Conservation (phyloP, 208 protist genomes). For the Crithidia mellificae region DNA sequence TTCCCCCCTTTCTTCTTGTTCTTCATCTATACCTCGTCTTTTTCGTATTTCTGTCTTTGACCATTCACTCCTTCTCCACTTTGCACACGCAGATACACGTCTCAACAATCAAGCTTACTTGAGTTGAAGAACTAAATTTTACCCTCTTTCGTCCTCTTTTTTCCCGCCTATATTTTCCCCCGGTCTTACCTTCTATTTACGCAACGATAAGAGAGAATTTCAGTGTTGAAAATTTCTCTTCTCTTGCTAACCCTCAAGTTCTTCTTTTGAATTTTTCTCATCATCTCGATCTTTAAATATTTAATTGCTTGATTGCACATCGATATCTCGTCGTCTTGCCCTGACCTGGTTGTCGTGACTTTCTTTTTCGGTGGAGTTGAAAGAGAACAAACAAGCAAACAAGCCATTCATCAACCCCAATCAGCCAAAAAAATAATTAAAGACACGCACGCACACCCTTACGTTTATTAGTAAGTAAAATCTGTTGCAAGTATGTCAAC, state of each 20-base stretch:
- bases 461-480: not conserved
- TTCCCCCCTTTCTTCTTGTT: too few relatives aligned
- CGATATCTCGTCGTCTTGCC: too few relatives aligned
- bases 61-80: not conserved
- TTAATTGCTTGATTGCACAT: too few relatives aligned
- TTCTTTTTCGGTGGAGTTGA: not conserved
- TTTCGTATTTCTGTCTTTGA: not conserved
- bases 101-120: not conserved
- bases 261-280: not conserved
- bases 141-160: not conserved
- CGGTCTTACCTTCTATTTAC: not conserved
- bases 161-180: too few relatives aligned
- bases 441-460: not conserved
- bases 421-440: not conserved
- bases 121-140: not conserved
- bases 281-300: too few relatives aligned
- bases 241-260: not conserved
- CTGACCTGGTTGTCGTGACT: not conserved
- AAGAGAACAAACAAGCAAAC: too few relatives aligned
- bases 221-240: constrained; percentile 12
- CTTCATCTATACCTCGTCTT: not conserved
- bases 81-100: not conserved
- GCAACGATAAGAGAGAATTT: constrained; percentile 2
- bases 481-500: constrained; percentile 2
- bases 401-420: too few relatives aligned